Base-by-base conservation (phyloP, 306 rosid species). In the Cicer yamashitae region DNA sequence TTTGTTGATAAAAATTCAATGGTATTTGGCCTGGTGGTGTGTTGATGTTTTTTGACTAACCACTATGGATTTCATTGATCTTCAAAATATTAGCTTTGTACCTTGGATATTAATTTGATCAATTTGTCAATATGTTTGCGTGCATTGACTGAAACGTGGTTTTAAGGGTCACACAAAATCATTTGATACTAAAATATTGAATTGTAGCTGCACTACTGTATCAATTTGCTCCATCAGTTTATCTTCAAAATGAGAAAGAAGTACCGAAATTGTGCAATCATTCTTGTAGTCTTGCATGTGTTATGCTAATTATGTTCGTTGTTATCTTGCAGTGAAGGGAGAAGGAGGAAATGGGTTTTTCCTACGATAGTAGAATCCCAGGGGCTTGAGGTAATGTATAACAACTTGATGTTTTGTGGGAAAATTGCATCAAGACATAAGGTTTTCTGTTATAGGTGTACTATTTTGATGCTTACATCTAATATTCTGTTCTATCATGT, bases 331-430 rank as follows among this genome's bases (percentile, higher is more conserved):
- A 94, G 98, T 87, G 97, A 94, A 87, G 98, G 96, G 86, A 91
- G 93, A 82, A 87, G 97, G 80, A 90, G 97, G 80, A 87, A 87
- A 79, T 91, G 98, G 98, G 85, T 88, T 58, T 94, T 94, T 79
- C 97, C 98, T 65, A 81, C 87, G 34, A 89, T 94, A n/a, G 80
- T 84, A 46, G 90, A 79, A 62, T 72, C 85, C 79, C 63, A 14
- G 63, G 39, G 60, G 61, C 74, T 73, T 52, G 75, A 91, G 98
- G 97, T 91, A 85, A 43, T 63, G 73, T 58, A 47, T 74, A 47
- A 58, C 65, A 18, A 74, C 76, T 65, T 51, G 70, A 59, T 2
- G 30, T 77, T 22, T 25, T 45, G 20, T 60, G 11, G 41, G 66
- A 6, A 46, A 50, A 66, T 62, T 63, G 25, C 39, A 61, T n/a